A percentile compares a stretch with the other conserved stretches of the same genome.
These are phyloP conservation scores for Hypoxylon sp. DNA, from an alignment of 2,329 filamentous ascomycete genomes.

Conservation along the genomic window DNA sequence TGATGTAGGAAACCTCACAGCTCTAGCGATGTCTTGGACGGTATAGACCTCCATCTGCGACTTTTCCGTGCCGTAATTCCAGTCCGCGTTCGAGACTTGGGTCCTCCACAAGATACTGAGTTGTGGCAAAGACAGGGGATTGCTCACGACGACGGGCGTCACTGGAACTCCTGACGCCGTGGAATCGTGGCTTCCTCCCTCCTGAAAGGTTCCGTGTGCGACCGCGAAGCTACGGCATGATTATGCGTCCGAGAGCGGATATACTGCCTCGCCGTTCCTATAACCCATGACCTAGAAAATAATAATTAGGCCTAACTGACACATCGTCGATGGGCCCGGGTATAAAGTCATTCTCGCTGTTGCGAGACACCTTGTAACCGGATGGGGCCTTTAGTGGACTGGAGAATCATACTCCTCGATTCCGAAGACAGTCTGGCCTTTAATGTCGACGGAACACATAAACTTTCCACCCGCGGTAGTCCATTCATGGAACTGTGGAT, in stretches of 20 bases:
- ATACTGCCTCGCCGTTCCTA: slow-evolving; percentile 1
- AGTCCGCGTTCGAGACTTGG: too few species aligned
- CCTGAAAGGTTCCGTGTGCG: not conserved
- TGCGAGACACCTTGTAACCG: not conserved
- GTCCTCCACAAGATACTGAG: too few species aligned
- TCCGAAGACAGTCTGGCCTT: not conserved
- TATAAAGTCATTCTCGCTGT: not conserved
- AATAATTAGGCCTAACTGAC: too few species aligned
- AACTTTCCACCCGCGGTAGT: not conserved
- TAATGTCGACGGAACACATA: not conserved
- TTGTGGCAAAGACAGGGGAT: slow-evolving; percentile 1
- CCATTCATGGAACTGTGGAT: slow-evolving; percentile 48
- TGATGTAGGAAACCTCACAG: too few species aligned
- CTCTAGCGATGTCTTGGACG: too few species aligned
- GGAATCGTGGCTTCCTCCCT: too few species aligned
- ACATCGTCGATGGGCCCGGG: too few species aligned
- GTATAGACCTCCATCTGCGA: too few species aligned
- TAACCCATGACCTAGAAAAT: slow-evolving; percentile 16
- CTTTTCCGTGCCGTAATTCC: too few species aligned
- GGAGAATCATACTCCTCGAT: not conserved
- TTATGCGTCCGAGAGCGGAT: not conserved
- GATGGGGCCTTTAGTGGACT: not conserved
- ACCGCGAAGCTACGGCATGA: too few species aligned
- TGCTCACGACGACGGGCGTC: slow-evolving; percentile 2
- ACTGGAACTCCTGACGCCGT: too few species aligned